Evolutionary conservation across 129 eudicot species (phyloP).

Genomic region (Lactuca saligna): DNA sequence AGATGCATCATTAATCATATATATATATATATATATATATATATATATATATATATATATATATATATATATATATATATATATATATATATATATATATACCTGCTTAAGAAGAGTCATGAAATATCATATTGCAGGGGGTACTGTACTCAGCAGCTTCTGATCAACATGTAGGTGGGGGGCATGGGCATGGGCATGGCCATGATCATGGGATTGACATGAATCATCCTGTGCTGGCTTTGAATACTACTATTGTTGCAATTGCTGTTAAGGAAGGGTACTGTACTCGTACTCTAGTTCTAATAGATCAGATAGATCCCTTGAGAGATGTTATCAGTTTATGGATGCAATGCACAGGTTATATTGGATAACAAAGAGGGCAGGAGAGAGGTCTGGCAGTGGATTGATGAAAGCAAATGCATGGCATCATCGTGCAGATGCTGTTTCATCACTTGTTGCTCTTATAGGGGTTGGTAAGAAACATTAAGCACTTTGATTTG

Average conservation of each 20-base stretch:
- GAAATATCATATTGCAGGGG: slow-evolving; percentile 45
- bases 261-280: slow-evolving; percentile 95
- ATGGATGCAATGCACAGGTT: slow-evolving; percentile 38
- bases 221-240: slow-evolving; percentile 80
- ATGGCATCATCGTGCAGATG: slow-evolving; percentile 99
- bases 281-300: no score
- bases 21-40: no score
- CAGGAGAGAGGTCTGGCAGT: slow-evolving; percentile 94
- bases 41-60: no score
- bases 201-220: slow-evolving; percentile 76
- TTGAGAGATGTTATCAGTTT: background rate
- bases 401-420: slow-evolving; percentile 99
- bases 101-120: background rate
- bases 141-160: slow-evolving; percentile 52
- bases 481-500: background rate
- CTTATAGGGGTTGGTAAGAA: slow-evolving; percentile 92
- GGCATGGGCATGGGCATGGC: no score
- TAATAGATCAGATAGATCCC: background rate
- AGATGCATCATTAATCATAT: background rate
- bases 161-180: slow-evolving; percentile 16
- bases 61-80: no score
- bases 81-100: no score
- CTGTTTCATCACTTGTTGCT: slow-evolving; percentile 93
- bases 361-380: slow-evolving; percentile 86
- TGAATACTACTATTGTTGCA: slow-evolving; percentile 64